Conservation (phyloP, 2,329 filamentous ascomycete species). For the Colletotrichum godetiae region DNA sequence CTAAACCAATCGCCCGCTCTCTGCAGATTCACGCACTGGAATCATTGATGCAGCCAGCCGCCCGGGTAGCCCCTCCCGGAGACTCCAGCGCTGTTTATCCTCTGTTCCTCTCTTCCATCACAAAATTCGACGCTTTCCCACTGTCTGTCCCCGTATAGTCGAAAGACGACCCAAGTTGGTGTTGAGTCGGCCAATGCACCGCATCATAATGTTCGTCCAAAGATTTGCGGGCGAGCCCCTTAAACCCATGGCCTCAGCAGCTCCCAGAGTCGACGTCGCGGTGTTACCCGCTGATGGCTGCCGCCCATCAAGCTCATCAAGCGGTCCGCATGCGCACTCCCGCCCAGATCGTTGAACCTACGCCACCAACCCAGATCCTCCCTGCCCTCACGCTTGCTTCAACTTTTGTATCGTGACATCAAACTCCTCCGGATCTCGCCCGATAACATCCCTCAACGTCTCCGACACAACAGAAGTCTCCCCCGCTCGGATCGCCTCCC, state of each 20-base stretch:
- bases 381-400: neutral
- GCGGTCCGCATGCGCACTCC: no score
- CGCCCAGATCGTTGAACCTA: no score
- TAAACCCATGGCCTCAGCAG: neutral
- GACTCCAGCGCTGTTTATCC: no score
- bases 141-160: neutral
- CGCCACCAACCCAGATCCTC: neutral
- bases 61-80: no score
- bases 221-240: neutral
- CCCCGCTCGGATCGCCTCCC: slow-evolving; percentile 55
- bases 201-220: neutral
- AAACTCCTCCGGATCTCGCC: slow-evolving; percentile 54
- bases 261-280: neutral
- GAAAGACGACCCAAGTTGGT: neutral
- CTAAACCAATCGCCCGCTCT: slow-evolving; percentile 23
- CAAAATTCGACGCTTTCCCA: no score
- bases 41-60: no score
- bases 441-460: slow-evolving; percentile 52
- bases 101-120: no score
- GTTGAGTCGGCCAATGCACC: neutral
- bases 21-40: no score
- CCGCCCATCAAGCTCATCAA: no score
- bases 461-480: slow-evolving; percentile 55
- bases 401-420: slow-evolving; percentile 44
- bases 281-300: no score